Base-by-base conservation (phyloP, 1,284 basidiomycete genomes). In the Cryptococcus hybrid region DNA sequence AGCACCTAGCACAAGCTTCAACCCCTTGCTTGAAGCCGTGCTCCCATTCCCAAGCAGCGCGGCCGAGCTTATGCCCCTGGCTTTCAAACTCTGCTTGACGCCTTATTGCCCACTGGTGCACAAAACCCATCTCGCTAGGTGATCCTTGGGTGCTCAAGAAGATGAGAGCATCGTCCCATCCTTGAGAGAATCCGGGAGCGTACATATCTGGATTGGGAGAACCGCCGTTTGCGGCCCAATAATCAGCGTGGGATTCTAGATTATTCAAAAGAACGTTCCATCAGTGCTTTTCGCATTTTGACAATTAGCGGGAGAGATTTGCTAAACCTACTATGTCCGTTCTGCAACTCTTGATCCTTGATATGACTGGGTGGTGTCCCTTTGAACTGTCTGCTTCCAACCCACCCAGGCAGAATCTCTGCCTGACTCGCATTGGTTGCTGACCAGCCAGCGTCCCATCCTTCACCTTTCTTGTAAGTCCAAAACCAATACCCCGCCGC, bases 401-500 rank as follows among this genome's bases (percentile, higher is more conserved):
- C 74, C 56, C 70, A 80, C 0, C 63, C 36, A 0, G 87, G 87
- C 61, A 88, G 82, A 12, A 88, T 84, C 7, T 86, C 85, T 1
- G 80, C 81, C 46, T 82, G 82, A 0, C 86, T 82, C 0, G 88
- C 87, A 70, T 90, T 86, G 60, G 83, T 81, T 40, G 89, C 83
- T 47, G 85, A 84, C 90, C 91, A 93, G 1, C 89, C 89, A 2
- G 82, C 83, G 71, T 92, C 89, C 61, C 86, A 85, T 2, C 72
- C 75, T 6, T 81, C 76, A 55, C 86, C 83, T 74, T 92, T 91
- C 80, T 88, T 90, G 73, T 86, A 88, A 44, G 89, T 92, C 92
- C 91, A 95, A 76, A 88, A 93, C 78, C 86, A 93, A 83, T 84
- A 89, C 2, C 91, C 91, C 0, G 84, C 85, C 57, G 88, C 87